Evolutionary conservation across 129 eudicot genomes (phyloP).

Genomic region (Arctium lappa): DNA sequence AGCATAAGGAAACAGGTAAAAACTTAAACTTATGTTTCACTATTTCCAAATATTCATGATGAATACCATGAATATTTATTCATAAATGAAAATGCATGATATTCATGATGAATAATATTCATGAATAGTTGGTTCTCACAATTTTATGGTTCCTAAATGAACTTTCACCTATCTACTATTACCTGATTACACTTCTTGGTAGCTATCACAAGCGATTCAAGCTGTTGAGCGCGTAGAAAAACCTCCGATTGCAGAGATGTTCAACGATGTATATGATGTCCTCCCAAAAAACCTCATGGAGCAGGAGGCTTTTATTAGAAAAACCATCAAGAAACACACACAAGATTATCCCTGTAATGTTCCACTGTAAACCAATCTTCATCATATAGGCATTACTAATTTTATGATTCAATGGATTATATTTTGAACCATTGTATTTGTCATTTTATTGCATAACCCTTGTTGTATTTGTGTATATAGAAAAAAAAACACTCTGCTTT

Average conservation of each 20-base stretch:
- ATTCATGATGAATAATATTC: too few species aligned
- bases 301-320: slow-evolving; percentile 55
- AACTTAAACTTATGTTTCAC: not conserved
- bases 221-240: slow-evolving; percentile 63
- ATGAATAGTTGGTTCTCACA: too few species aligned
- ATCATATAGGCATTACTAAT: not conserved
- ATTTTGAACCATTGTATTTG: not conserved
- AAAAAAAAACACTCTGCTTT: not conserved
- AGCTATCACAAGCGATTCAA: slow-evolving; percentile 76
- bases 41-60: not conserved
- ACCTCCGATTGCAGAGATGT: slow-evolving; percentile 58
- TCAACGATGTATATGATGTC: slow-evolving; percentile 69
- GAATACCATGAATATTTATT: too few species aligned
- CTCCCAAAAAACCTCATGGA: slow-evolving; percentile 61
- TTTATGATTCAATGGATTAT: not conserved
- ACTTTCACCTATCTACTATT: not conserved
- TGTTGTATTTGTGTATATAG: not conserved
- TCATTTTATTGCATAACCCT: not conserved
- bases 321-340: slow-evolving; percentile 39
- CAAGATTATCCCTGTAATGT: slow-evolving; percentile 47
- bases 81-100: too few species aligned
- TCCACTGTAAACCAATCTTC: slow-evolving; percentile 16
- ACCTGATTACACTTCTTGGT: not conserved
- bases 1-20: slow-evolving; percentile 70
- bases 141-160: not conserved